A percentile compares a stretch with the other conserved stretches of the same genome.
Evolutionary conservation across 495 filamentous ascomycete species (phyloP).

Genomic region (Cercophora samala): DNA sequence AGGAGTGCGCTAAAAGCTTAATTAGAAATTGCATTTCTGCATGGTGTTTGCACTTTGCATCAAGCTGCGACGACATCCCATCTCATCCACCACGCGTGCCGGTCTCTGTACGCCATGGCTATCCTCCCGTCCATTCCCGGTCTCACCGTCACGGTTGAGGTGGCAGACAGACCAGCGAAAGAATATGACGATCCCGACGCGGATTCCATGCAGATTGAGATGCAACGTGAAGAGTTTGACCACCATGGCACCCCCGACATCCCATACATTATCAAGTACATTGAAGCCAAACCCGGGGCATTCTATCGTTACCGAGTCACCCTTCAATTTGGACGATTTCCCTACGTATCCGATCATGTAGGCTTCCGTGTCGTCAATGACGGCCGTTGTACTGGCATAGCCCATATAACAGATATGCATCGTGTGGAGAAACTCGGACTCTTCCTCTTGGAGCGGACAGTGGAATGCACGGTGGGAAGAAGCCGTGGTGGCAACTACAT

Average conservation of each 20-base stretch:
- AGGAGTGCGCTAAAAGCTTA: not conserved
- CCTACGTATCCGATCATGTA: not conserved
- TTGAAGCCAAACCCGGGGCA: conserved; percentile 19
- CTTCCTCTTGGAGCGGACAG: not conserved
- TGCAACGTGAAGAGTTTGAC: not conserved
- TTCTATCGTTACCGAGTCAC: conserved; percentile 1
- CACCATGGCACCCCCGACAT: not conserved
- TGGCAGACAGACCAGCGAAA: conserved; percentile 21
- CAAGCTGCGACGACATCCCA: not conserved
- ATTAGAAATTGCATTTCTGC: not conserved
- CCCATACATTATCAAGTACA: conserved; percentile 19
- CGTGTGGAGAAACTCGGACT: not conserved
- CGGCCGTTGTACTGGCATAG: not conserved
- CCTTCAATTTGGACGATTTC: not conserved
- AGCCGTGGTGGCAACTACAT: not conserved
- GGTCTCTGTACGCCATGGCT: not conserved
- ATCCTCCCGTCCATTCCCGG: conserved; percentile 21
- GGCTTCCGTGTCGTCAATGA: not conserved
- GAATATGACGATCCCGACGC: conserved; percentile 34
- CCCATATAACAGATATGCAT: not conserved
- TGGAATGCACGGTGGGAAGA: not conserved
- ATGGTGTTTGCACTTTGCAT: not conserved
- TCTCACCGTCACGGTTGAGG: conserved; percentile 28
- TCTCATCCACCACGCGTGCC: not conserved
- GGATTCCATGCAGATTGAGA: not conserved